Evolutionary conservation across 2,329 filamentous ascomycete species (phyloP).

Genomic region (Sclerotinia glacialis): DNA sequence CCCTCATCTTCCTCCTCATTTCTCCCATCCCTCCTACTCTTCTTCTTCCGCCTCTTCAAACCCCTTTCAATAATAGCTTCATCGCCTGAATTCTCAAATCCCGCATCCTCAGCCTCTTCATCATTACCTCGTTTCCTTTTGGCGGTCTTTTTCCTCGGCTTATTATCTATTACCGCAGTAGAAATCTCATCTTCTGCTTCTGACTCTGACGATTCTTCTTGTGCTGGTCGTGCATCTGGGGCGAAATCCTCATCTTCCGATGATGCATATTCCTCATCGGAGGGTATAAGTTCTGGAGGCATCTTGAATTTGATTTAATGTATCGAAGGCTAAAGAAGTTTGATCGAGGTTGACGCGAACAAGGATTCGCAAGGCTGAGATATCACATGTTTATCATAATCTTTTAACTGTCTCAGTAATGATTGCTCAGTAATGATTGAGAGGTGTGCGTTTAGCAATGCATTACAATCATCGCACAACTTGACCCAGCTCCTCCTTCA

Average conservation of each 20-base stretch:
- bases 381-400: conserved; percentile 3
- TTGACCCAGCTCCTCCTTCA: too few species aligned
- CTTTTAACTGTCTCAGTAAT: too few species aligned
- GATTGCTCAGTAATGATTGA: too few species aligned
- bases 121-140: conserved; percentile 41
- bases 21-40: conserved; percentile 43
- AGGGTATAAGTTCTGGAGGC: conserved; percentile 36
- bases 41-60: conserved; percentile 51
- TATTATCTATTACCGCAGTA: conserved; percentile 9
- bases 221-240: conserved; percentile 50
- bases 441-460: background rate
- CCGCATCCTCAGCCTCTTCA: conserved; percentile 46
- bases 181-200: conserved; percentile 42
- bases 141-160: conserved; percentile 24
- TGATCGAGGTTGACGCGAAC: conserved; percentile 5
- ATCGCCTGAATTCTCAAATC: conserved; percentile 68
- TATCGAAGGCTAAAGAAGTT: background rate
- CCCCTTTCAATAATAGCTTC: conserved; percentile 64
- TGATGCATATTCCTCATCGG: conserved; percentile 58
- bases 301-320: conserved; percentile 23
- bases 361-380: conserved; percentile 15
- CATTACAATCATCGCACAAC: fast-evolving
- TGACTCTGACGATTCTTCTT: conserved; percentile 52
- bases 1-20: conserved; percentile 60
- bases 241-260: conserved; percentile 74